Percentiles rank a stretch among this genome's conserved stretches.
These are phyloP conservation scores for Pyronema domesticum DNA, from an alignment of 495 filamentous ascomycete genomes.

Conservation along the genomic window DNA sequence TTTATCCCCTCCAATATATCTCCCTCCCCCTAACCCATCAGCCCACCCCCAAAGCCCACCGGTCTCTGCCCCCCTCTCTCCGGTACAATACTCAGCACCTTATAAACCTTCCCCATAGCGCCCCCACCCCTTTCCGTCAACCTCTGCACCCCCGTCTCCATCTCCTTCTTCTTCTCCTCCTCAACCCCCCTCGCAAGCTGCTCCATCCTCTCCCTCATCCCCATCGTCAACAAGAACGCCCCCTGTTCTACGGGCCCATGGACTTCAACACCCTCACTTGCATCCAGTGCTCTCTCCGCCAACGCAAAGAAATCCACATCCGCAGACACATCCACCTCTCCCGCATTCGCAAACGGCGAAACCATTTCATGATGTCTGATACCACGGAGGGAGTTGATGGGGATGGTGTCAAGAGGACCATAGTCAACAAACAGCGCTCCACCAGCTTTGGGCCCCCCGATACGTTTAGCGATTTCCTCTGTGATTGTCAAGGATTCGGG, in stretches of 20 bases:
- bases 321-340: conserved; percentile 66
- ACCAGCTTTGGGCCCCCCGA: conserved; percentile 64
- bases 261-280: conserved; percentile 65
- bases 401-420: conserved; percentile 59
- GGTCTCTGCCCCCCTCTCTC: conserved; percentile 59
- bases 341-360: conserved; percentile 58
- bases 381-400: conserved; percentile 71
- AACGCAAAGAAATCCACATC: conserved; percentile 84
- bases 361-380: conserved; percentile 57
- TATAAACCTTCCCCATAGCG: conserved; percentile 89
- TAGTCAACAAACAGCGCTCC: conserved; percentile 90
- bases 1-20: too few species aligned
- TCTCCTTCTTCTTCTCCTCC: conserved; percentile 21
- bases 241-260: conserved; percentile 86
- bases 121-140: conserved; percentile 57
- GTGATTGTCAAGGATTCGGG: conserved; percentile 66
- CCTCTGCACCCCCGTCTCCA: conserved; percentile 61
- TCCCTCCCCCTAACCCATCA: too few species aligned
- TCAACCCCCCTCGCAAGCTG: conserved; percentile 20
- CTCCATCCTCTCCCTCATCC: conserved; percentile 55
- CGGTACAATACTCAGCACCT: conserved; percentile 78
- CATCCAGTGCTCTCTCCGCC: conserved; percentile 58
- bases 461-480: conserved; percentile 60
- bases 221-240: conserved; percentile 58
- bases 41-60: conserved; percentile 70